Percentiles rank a stretch among this genome's conserved stretches.
Evolutionary conservation across 495 filamentous ascomycete genomes (phyloP).

Genomic region (Staphylotrichum tortipilum): DNA sequence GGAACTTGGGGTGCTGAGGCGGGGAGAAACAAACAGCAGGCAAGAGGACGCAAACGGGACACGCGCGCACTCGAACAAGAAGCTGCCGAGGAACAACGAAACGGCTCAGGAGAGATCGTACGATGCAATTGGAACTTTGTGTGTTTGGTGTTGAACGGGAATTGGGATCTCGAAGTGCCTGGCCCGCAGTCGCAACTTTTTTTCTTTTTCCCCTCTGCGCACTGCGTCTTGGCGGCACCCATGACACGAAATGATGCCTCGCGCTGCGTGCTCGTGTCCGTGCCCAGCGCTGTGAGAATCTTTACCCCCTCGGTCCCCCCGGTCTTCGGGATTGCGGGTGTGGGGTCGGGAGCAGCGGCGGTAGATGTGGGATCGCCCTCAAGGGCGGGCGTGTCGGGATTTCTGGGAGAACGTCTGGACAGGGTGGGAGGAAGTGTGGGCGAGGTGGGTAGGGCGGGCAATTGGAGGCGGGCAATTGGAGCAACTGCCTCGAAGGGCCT

Average conservation of each 20-base stretch:
- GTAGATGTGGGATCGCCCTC: slow-evolving; percentile 2
- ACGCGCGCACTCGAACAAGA: too few relatives aligned
- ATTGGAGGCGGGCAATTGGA: too few relatives aligned
- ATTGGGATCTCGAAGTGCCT: too few relatives aligned
- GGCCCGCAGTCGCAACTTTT: too few relatives aligned
- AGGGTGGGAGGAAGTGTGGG: too few relatives aligned
- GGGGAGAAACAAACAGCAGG: not conserved
- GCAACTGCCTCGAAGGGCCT: too few relatives aligned
- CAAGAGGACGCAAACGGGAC: too few relatives aligned
- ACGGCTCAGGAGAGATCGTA: not conserved
- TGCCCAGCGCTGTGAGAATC: not conserved
- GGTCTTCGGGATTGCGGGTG: slow-evolving; percentile 2
- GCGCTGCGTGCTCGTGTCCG: too few relatives aligned
- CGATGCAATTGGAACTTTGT: too few relatives aligned
- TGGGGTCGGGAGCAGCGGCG: slow-evolving; percentile 11
- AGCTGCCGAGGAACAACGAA: not conserved
- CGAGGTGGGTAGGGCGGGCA: too few relatives aligned
- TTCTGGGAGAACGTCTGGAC: too few relatives aligned
- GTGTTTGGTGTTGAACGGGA: too few relatives aligned
- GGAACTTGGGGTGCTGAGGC: not conserved
- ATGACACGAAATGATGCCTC: not conserved
- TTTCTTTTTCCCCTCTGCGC: not conserved
- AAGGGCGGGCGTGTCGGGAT: not conserved
- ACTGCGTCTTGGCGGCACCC: not conserved
- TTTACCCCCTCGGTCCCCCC: slow-evolving; percentile 4